Evolutionary conservation across 106 monocot species (phyloP), one percentile per base, ranked within the genome.

Genomic region (Acorus calamus): DNA sequence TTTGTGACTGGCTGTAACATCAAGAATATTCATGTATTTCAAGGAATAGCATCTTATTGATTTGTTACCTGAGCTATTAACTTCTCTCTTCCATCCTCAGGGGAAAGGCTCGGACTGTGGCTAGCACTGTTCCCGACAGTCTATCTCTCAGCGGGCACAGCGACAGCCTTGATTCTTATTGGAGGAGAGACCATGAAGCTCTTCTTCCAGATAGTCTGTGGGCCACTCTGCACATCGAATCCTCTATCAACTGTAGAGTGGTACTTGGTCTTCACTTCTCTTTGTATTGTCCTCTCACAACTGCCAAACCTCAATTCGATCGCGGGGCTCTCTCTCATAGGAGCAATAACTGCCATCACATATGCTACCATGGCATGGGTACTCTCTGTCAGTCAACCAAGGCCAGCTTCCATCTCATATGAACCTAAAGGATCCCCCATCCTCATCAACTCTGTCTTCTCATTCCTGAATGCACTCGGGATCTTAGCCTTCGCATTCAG

Each of bases 151-250:
- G 94, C 87, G 7, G 94, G 94, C 11, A 96, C 90, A 48, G 90
- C 90, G 64, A 96, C 94, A 3, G 90, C 94, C 49, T 66, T 96
- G 69, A 90, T 96, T 54, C 82, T 96, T 3, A 72, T 96, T 9
- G 94, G 94, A 50, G 94, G 90, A 8, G 90, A 90, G 69, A 96
- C 90, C 48, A 96, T 96, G 90, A 96, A 96, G 68, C 84, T 96
- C 52, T 96, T 96, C 61, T 96, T 84, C 66, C 79, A 87, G 59
- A 87, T 87, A 71, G 87, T 96, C 11, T 96, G 94, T 49, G 94
- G 90, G 4, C 63, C 84, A 13, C 46, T 77, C 28, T 96, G 94
- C 50, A 68, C 87, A 49, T 76, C 94, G 5, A 84, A 85, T 72
- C 94, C 90, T 3, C 76, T 96, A 10, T 64, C 94, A 4, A 90